Percentiles rank a stretch among this genome's conserved stretches.
Evolutionary conservation across 768 basidiomycete species (phyloP).

Genomic region (Suillus placidus): DNA sequence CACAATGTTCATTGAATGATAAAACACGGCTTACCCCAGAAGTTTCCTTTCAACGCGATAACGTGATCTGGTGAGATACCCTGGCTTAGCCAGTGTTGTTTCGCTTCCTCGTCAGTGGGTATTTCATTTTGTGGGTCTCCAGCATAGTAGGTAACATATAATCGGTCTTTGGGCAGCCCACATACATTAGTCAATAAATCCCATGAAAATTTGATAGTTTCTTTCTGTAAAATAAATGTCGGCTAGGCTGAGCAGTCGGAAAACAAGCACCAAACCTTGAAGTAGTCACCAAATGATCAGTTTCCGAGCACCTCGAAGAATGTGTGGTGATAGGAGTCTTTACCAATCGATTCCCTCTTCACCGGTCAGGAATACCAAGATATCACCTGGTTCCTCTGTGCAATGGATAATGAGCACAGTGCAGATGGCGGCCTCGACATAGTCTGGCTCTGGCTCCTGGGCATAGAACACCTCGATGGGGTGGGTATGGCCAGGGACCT

Average conservation of each 20-base stretch:
- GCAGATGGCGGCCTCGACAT: too few relatives aligned
- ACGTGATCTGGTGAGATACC: conserved; percentile 91
- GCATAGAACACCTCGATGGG: too few relatives aligned
- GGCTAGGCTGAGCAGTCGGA: conserved; percentile 8
- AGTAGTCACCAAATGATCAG: too few relatives aligned
- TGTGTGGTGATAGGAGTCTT: too few relatives aligned
- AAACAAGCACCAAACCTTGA: conserved; percentile 17
- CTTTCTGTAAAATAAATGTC: conserved; percentile 58
- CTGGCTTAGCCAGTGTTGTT: conserved; percentile 83
- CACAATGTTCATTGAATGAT: neutral
- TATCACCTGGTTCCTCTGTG: too few relatives aligned
- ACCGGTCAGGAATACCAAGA: too few relatives aligned
- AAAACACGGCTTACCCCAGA: conserved; percentile 79
- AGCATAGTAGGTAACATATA: conserved; percentile 98
- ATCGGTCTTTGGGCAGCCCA: conserved; percentile 82
- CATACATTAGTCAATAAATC: conserved; percentile 90
- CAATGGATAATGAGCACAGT: too few relatives aligned
- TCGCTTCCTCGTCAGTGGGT: conserved; percentile 87
- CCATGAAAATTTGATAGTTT: conserved; percentile 93
- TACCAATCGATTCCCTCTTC: too few relatives aligned
- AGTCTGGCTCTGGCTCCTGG: too few relatives aligned
- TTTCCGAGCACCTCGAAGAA: too few relatives aligned
- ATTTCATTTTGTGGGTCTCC: conserved; percentile 84
- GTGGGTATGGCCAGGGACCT: too few relatives aligned
- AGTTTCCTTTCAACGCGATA: conserved; percentile 95